These are phyloP conservation scores for Debaryomycetaceae sp. DNA, from an alignment of 1,139 yeast genomes.

Conservation along the genomic window DNA sequence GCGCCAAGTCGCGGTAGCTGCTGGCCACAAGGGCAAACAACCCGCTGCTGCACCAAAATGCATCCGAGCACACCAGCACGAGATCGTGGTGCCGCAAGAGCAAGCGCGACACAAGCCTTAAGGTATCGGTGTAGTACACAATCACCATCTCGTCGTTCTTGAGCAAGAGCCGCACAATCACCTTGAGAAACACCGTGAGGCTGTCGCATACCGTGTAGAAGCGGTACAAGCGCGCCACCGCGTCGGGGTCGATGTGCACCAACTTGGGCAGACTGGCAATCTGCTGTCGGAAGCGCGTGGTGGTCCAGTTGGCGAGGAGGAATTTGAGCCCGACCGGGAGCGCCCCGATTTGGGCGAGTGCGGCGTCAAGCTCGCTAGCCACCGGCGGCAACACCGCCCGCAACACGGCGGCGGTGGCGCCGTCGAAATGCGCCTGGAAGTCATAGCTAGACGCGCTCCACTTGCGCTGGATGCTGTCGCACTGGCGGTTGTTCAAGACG, in stretches of 20 bases:
- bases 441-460: slow-evolving; percentile 30
- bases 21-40: slow-evolving; percentile 3
- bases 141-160: slow-evolving; percentile 41
- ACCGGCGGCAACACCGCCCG: slow-evolving; percentile 13
- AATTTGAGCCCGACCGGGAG: slow-evolving; percentile 36
- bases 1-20: slow-evolving; percentile 29
- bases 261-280: slow-evolving; percentile 31
- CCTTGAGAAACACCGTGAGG: slow-evolving; percentile 39
- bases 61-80: slow-evolving; percentile 20
- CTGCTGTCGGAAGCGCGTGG: slow-evolving; percentile 31
- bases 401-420: slow-evolving; percentile 24
- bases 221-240: slow-evolving; percentile 29
- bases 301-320: slow-evolving; percentile 40
- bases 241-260: slow-evolving; percentile 33
- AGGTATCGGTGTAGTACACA: slow-evolving; percentile 37
- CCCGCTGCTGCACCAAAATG: no score
- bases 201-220: slow-evolving; percentile 31
- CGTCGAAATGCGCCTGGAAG: slow-evolving; percentile 28
- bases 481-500: slow-evolving; percentile 44
- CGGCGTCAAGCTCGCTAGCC: background rate
- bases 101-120: slow-evolving; percentile 32
- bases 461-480: slow-evolving; percentile 44
- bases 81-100: slow-evolving; percentile 34
- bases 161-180: slow-evolving; percentile 32
- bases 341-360: background rate